Percentiles rank a stretch among this genome's conserved stretches.
Conservation (phyloP, 1,284 basidiomycete species). For the Heliocybe sulcata region DNA sequence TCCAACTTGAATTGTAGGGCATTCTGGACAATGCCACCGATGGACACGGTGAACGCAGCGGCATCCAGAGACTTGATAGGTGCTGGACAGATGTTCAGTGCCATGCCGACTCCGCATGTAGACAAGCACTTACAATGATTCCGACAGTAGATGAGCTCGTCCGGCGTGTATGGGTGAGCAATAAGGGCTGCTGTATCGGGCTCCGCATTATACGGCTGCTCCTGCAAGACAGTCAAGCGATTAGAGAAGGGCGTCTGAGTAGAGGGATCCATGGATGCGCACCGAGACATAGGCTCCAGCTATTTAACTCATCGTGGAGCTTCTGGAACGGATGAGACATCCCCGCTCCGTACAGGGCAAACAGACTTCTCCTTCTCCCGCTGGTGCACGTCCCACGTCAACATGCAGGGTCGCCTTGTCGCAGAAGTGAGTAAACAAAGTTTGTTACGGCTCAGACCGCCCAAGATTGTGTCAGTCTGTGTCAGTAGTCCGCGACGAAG, state of each 20-base stretch:
- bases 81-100: constrained; percentile 16
- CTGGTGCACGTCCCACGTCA: background rate
- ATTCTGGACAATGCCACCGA: constrained; percentile 29
- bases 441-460: background rate
- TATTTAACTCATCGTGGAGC: background rate
- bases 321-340: background rate
- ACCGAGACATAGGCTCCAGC: background rate
- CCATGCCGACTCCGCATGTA: background rate
- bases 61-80: constrained; percentile 46
- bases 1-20: constrained; percentile 28
- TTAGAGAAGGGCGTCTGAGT: constrained; percentile 22
- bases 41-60: constrained; percentile 31
- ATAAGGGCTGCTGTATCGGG: constrained; percentile 41
- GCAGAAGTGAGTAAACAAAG: background rate
- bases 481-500: no score
- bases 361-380: background rate
- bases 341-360: background rate
- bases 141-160: constrained; percentile 52
- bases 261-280: background rate
- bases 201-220: constrained; percentile 54
- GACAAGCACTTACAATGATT: constrained; percentile 29
- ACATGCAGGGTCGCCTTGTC: background rate
- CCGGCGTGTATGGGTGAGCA: constrained; percentile 46
- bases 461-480: no score
- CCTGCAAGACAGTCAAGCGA: constrained; percentile 34